A percentile compares a stretch with the other conserved stretches of the same genome.
These are phyloP conservation scores for Beauveria brongniartii DNA, from an alignment of 2,329 filamentous ascomycete species.

Conservation along the genomic window DNA sequence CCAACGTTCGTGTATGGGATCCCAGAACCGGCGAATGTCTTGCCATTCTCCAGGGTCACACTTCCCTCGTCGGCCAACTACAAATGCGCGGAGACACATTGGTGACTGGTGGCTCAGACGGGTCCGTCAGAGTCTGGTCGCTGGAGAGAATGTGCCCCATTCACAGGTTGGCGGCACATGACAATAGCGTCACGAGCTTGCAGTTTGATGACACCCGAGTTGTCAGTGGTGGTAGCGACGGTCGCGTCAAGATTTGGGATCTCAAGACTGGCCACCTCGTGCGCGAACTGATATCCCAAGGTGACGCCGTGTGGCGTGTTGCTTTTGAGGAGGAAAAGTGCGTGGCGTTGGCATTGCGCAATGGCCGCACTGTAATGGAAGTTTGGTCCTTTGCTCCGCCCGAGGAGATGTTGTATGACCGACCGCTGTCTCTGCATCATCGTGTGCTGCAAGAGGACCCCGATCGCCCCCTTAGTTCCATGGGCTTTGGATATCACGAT, in stretches of 20 bases:
- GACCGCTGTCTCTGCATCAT: conserved; percentile 42
- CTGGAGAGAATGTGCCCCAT: conserved; percentile 84
- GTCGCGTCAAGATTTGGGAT: conserved; percentile 98
- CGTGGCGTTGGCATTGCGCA: conserved; percentile 84
- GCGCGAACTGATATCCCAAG: conserved; percentile 81
- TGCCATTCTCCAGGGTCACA: conserved; percentile 92
- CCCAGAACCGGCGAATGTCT: conserved; percentile 75
- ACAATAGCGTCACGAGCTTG: conserved; percentile 95
- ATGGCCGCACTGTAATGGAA: conserved; percentile 92
- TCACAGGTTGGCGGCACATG: conserved; percentile 88
- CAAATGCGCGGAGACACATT: conserved; percentile 93
- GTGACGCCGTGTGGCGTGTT: conserved; percentile 94
- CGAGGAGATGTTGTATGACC: conserved; percentile 54
- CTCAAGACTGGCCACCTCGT: conserved; percentile 85
- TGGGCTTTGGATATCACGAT: conserved; percentile 36
- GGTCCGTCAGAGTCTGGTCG: conserved; percentile 94
- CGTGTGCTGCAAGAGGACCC: conserved; percentile 37
- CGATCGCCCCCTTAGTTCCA: conserved; percentile 42
- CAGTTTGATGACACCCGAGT: conserved; percentile 96
- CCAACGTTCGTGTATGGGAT: conserved; percentile 96
- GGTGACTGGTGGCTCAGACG: conserved; percentile 92
- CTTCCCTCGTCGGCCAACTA: conserved; percentile 89
- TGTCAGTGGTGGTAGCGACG: conserved; percentile 91
- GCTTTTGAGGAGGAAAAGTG: conserved; percentile 98
- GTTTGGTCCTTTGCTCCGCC: conserved; percentile 94